phyloP scores from a whole-genome alignment of 2,329 filamentous ascomycete species.

The Fusarium dlaminii region DNA sequence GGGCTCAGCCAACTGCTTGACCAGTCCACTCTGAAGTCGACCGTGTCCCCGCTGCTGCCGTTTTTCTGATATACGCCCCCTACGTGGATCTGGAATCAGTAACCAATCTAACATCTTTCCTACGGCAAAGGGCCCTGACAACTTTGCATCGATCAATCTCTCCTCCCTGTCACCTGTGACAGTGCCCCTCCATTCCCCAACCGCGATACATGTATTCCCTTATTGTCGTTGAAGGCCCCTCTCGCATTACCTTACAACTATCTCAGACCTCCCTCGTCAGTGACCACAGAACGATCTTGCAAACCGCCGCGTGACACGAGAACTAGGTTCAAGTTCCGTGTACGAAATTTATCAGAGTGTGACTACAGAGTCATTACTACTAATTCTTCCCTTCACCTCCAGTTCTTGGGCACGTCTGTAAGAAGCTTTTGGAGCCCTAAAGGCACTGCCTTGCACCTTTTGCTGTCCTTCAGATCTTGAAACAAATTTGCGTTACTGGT shows the following conservation, averaged over 20 bases:
- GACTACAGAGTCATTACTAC: slow-evolving; percentile 9
- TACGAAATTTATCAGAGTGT: slow-evolving; percentile 29
- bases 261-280: slow-evolving; percentile 29
- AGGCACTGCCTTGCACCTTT: slow-evolving; percentile 13
- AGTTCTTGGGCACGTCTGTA: neutral
- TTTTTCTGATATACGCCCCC: slow-evolving; percentile 34
- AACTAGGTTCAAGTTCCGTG: slow-evolving; percentile 21
- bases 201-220: slow-evolving; percentile 36
- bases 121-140: slow-evolving; percentile 25
- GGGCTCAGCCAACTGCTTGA: slow-evolving; percentile 32
- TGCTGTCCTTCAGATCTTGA: slow-evolving; percentile 30
- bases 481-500: slow-evolving; percentile 23
- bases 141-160: slow-evolving; percentile 38
- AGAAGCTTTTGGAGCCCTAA: neutral
- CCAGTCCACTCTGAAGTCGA: slow-evolving; percentile 21
- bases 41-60: slow-evolving; percentile 23
- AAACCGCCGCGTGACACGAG: slow-evolving; percentile 34
- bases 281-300: slow-evolving; percentile 29
- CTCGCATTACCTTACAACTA: slow-evolving; percentile 31
- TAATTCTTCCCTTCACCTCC: neutral
- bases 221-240: slow-evolving; percentile 31
- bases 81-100: slow-evolving; percentile 31
- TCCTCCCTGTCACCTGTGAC: slow-evolving; percentile 33
- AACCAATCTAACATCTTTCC: slow-evolving; percentile 31
- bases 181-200: slow-evolving; percentile 32